phyloP scores from a whole-genome alignment of 345 rosid species.

The Tarenaya hassleriana region DNA sequence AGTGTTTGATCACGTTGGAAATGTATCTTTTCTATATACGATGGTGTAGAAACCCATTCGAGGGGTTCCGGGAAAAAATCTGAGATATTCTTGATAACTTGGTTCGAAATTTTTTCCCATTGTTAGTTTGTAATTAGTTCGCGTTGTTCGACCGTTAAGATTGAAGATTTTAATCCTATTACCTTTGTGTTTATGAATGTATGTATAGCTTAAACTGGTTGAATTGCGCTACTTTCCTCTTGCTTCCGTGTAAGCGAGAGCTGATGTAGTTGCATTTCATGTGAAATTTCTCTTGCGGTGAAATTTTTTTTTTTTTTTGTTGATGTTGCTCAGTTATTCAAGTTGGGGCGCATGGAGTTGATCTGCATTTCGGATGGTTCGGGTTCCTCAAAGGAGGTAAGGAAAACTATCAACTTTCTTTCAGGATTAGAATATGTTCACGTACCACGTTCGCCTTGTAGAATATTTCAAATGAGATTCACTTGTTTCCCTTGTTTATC shows the following conservation, averaged over 20 bases:
- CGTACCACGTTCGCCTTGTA: too few relatives aligned
- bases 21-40: conserved; percentile 16
- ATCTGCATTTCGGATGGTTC: conserved; percentile 57
- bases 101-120: conserved; percentile 8
- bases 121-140: conserved; percentile 2
- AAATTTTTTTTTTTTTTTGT: neutral
- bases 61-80: neutral
- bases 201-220: neutral
- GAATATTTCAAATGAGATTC: too few relatives aligned
- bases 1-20: neutral
- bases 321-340: conserved; percentile 52
- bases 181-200: neutral
- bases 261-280: neutral
- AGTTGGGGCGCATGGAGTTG: conserved; percentile 61
- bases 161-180: neutral
- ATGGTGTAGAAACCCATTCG: neutral
- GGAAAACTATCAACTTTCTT: neutral
- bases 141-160: neutral
- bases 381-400: conserved; percentile 52
- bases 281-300: neutral
- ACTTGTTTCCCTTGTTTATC: conserved; percentile 1
- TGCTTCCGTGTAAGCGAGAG: neutral
- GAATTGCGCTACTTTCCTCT: neutral
- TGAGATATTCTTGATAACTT: neutral
- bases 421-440: neutral